Evolutionary conservation across 2,329 filamentous ascomycete species (phyloP), one percentile per base, ranked within the genome.

Genomic region (Parastagonospora avenae): DNA sequence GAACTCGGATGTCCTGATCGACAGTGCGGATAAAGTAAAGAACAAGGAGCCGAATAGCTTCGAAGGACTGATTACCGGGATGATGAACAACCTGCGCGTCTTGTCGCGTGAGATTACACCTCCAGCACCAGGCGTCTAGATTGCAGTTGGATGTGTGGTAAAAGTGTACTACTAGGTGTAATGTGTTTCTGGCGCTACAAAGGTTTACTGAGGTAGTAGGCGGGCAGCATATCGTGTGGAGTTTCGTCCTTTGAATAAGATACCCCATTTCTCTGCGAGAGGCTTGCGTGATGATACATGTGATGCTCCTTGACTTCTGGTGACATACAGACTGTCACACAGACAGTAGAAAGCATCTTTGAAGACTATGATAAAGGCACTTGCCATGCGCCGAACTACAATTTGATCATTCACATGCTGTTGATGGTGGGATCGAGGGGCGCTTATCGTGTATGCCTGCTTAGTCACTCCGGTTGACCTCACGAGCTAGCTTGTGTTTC

Each of bases 51-150:
- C 48, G 0, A 73, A 59, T 39, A 50, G 55, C 36, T 82, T 88
- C 67, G 79, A 84, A 47, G 82, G 85, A 39, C 73, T 93, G 11
- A 83, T 94, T 2, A 85, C 88, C 54, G 88, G 87, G 1, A 83
- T 94, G 55, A 75, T 93, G 48, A 87, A 92, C 70, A 93, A 94
- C 37, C 44, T 74, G 39, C 55, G 71, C 16, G 66, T 72, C 12
- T 49, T 73, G 29, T 73, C 70, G 16, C 65, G 71, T n/a, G 67
- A 72, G 48, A 65, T 73, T 3, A 73, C 70, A 9, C 53, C 62
- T 19, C 38, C 44, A n/a, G 48, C 35, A 29, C 30, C 57, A 11
- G 43, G 51, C 32, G 44, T 35, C 16, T 50, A 50, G 42, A 37
- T 32, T 8, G 11, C 12, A 15, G 3, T 8, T 15, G 30, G 10